Base-by-base conservation (phyloP, 2,329 filamentous ascomycete genomes). In the Diaporthe amygdali region DNA sequence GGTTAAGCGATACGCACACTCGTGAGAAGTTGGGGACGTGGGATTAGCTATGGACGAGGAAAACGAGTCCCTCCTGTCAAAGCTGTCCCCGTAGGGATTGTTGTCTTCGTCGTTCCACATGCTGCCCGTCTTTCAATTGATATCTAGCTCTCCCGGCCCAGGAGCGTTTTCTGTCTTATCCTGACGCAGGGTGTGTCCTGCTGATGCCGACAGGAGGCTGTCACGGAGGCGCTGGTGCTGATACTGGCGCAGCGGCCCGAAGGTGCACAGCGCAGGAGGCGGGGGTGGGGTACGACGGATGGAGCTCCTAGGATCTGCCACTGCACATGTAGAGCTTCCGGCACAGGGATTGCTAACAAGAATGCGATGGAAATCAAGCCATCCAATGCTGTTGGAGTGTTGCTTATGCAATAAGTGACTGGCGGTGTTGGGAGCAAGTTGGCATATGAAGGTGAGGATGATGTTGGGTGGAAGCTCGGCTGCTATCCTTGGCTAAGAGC, bases 51-150 rank as follows among this genome's bases (percentile, higher is more conserved):
- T 85, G 39, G 92, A 92, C 34, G 92, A 94, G 55, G 90, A 88
- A 80, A 93, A 90, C 73, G 93, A 94, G 82, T 97, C 94, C 77
- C 94, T 91, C 77, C 93, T 93, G 81, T 96, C 94, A 85, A 97
- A 98, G 82, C 94, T 96, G 78, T 87, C 90, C 75, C 95, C 95
- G 79, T 98, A 98, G 6, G 96, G 96, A 81, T 98, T 98, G 84
- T 98, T 98, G 80, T 98, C 94, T 84, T 98, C 96, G 86, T 98
- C 95, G 88, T 98, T 97, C 96, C 96, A 98, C 96, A 98, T 98
- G 76, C 77, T 88, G 81, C 67, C 68, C 39, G 69, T 27, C 2
- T 52, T 56, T 73, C 15, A 51, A 39, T n/a, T 25, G 27, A 30
- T 32, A 41, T 20, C 22, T 37, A 68, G 41, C 9, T 39, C 17